Percentiles rank a stretch among this genome's conserved stretches.
Evolutionary conservation across 23 red algal genomes (phyloP).

Genomic region (Cyanidiococcus yangmingshanensis): DNA sequence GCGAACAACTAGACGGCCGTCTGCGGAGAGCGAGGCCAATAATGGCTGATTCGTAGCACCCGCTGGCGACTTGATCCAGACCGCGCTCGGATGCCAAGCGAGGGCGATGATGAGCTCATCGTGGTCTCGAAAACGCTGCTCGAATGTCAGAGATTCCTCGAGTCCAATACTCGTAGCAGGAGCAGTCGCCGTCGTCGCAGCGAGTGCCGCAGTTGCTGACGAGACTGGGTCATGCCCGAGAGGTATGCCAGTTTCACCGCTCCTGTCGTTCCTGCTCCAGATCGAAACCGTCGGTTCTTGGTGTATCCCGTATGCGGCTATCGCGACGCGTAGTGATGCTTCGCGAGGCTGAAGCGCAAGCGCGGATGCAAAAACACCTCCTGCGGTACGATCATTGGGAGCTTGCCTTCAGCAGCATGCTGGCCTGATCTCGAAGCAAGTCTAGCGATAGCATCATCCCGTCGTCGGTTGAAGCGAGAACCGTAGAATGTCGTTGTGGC

Average conservation of each 20-base stretch:
- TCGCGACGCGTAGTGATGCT: not conserved
- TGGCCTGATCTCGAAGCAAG: not conserved
- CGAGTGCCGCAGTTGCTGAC: too few relatives aligned
- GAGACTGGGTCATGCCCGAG: too few relatives aligned
- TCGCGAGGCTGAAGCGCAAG: not conserved
- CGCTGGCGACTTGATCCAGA: not conserved
- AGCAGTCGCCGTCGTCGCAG: too few relatives aligned
- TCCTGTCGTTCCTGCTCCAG: too few relatives aligned
- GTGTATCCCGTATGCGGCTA: not conserved
- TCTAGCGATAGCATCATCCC: not conserved
- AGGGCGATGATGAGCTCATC: not conserved
- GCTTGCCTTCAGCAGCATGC: not conserved
- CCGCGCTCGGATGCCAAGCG: not conserved
- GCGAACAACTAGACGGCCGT: conserved; percentile 7
- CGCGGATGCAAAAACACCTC: not conserved
- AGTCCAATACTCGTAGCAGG: too few relatives aligned
- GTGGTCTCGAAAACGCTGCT: not conserved
- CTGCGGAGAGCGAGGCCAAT: conserved; percentile 3
- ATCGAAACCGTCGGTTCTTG: not conserved
- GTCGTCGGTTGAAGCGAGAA: not conserved
- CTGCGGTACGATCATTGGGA: not conserved
- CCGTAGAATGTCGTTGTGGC: not conserved
- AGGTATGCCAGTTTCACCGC: too few relatives aligned
- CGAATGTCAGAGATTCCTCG: not conserved
- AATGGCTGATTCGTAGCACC: not conserved